Evolutionary conservation across 2,329 filamentous ascomycete species (phyloP), one percentile per base, ranked within the genome.

Genomic region (Elsinoe perseae): DNA sequence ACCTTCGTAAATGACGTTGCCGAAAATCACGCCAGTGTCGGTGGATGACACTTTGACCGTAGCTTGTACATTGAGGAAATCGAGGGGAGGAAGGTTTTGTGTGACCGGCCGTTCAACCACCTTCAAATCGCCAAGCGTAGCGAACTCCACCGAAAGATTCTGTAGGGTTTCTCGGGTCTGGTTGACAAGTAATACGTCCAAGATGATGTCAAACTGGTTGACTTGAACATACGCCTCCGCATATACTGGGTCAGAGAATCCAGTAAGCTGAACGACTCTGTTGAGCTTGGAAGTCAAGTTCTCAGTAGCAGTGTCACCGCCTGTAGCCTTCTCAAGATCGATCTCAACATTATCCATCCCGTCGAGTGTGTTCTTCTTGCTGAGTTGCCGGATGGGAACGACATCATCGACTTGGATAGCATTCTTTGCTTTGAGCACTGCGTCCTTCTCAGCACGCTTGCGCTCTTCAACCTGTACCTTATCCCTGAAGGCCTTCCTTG

Each of bases 211-310:
- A 67, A 98, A 98, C 71, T 98, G 93, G 70, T 97, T 91, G 8
- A 98, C 92, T 70, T 95, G 95, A 67, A 98, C 92, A 65, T 98
- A 98, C 4, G 93, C 93, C 73, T 98, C 93, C n/a, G 89, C 93
- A 66, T 98, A 98, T 12, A 98, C 93, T 1, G 93, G 86, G 68
- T 98, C 93, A 0, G 93, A 97, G 80, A 98, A 98, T 59, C 93
- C 93, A 16, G 93, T 98, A 44, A 98, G 81, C 72, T 98, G 93
- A 20, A 98, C 93, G 34, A 98, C 92, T 12, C 93, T 84, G 75
- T 87, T 96, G 59, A 98, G 83, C 73, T 98, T 98, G 56, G 90
- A 95, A 10, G 88, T 86, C 2, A 96, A 78, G 62, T 96, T 90
- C 68, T 96, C 93, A 1, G 86, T 79, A 1, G 82, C 82, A 14